A percentile compares a stretch with the other conserved stretches of the same genome.
phyloP scores from a whole-genome alignment of 768 basidiomycete species.

The Russula virescens region DNA sequence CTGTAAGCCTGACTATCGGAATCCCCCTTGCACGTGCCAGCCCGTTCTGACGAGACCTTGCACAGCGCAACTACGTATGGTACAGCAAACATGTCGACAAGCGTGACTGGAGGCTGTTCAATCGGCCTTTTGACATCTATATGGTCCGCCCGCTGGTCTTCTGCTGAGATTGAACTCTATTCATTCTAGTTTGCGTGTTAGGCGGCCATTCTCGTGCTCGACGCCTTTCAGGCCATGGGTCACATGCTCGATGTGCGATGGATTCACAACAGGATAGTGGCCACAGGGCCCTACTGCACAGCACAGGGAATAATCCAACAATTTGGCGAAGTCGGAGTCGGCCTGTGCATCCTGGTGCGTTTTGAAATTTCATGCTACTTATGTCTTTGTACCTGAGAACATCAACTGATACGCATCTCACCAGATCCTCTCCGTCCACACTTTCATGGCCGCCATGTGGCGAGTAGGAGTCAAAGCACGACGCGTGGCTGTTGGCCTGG shows the following conservation, averaged over 20 bases:
- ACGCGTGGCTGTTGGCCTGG: constrained; percentile 24
- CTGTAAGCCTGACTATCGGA: not conserved
- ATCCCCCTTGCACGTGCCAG: no score
- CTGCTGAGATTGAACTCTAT: constrained; percentile 14
- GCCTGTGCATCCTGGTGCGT: no score
- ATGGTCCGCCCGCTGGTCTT: not conserved
- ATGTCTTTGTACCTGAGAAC: no score
- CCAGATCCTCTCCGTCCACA: constrained; percentile 35
- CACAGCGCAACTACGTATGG: constrained; percentile 1
- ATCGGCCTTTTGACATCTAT: no score
- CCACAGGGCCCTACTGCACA: no score
- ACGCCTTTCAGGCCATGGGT: constrained; percentile 28
- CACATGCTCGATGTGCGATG: constrained; percentile 35
- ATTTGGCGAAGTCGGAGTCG: no score
- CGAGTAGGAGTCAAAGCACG: constrained; percentile 25
- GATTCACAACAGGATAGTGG: not conserved
- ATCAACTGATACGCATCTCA: constrained; percentile 25
- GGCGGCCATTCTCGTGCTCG: constrained; percentile 31
- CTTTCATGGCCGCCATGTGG: constrained; percentile 34
- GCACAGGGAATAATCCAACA: no score
- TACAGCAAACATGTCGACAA: no score
- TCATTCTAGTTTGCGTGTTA: constrained; percentile 22
- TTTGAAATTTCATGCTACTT: no score
- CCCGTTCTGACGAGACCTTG: no score
- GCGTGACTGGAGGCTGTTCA: no score